Evolutionary conservation across 108 stramenopile genomes (phyloP).

Genomic region (Conticribra weissflogii): DNA sequence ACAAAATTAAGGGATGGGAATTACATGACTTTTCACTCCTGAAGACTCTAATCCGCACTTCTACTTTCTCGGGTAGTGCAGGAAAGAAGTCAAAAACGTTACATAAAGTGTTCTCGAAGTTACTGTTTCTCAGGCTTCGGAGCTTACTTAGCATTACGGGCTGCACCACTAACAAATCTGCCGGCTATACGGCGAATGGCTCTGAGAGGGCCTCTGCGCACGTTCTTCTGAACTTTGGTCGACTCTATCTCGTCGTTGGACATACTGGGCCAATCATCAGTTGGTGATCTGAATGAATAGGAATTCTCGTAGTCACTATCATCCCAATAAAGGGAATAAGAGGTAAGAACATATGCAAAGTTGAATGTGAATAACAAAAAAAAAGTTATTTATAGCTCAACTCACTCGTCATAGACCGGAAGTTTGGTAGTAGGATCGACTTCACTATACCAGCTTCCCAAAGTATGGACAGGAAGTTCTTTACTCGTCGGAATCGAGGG

Average conservation of each 20-base stretch:
- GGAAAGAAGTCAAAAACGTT: no score
- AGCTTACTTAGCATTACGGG: no score
- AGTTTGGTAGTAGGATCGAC: slow-evolving; percentile 52
- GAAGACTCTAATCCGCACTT: no score
- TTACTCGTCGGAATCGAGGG: slow-evolving; percentile 41
- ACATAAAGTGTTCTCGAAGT: no score
- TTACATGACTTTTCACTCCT: no score
- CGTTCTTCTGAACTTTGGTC: slow-evolving; percentile 9
- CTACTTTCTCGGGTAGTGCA: no score
- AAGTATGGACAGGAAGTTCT: slow-evolving; percentile 41
- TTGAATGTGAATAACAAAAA: background rate
- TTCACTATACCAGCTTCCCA: slow-evolving; percentile 47
- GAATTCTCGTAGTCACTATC: slow-evolving; percentile 39
- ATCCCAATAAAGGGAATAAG: background rate
- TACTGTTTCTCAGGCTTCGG: no score
- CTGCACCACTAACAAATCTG: slow-evolving; percentile 16
- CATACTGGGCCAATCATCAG: slow-evolving; percentile 53
- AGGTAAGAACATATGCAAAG: background rate
- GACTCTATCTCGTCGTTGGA: slow-evolving; percentile 10
- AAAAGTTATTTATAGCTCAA: slow-evolving; percentile 1
- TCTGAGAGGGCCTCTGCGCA: slow-evolving; percentile 41
- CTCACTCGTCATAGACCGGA: slow-evolving; percentile 58
- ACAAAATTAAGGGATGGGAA: no score
- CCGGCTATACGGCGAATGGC: slow-evolving; percentile 47
- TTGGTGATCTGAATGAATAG: slow-evolving; percentile 47